phyloP scores from a whole-genome alignment of 371 early-diverging fungal genomes.

The Rhizopus delemar region DNA sequence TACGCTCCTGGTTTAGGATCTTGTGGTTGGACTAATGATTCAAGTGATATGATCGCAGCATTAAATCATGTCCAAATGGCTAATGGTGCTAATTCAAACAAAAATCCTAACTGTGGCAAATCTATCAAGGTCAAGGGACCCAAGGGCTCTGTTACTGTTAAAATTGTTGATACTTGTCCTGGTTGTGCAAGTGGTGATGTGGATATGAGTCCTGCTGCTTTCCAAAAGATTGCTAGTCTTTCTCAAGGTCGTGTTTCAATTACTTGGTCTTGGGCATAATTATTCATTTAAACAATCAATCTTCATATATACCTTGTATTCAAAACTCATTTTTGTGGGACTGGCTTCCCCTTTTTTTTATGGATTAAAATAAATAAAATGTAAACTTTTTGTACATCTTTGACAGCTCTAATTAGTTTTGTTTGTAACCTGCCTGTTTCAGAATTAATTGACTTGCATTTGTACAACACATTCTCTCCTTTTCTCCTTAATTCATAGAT shows the following conservation, averaged over 20 bases:
- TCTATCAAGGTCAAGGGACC: conserved; percentile 48
- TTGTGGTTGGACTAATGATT: conserved; percentile 27
- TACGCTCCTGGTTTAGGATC: conserved; percentile 37
- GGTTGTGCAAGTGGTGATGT: conserved; percentile 58
- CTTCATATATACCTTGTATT: conserved; percentile 8
- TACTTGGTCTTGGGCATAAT: conserved; percentile 42
- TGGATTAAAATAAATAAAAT: neutral
- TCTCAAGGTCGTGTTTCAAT: conserved; percentile 52
- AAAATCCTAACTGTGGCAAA: conserved; percentile 58
- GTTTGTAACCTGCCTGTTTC: too few relatives aligned
- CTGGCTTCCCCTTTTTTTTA: conserved; percentile 3
- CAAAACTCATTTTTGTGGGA: conserved; percentile 2
- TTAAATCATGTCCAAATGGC: conserved; percentile 29
- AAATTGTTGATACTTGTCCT: conserved; percentile 62
- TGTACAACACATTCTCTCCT: too few relatives aligned
- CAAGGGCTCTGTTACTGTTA: conserved; percentile 51
- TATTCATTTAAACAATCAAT: conserved; percentile 4
- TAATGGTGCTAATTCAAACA: conserved; percentile 28
- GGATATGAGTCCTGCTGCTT: conserved; percentile 61
- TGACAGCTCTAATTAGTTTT: neutral
- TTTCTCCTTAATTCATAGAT: too few relatives aligned
- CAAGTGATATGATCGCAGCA: conserved; percentile 29
- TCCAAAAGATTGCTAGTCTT: conserved; percentile 51
- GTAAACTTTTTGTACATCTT: neutral
- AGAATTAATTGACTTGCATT: too few relatives aligned